These are phyloP conservation scores for Hysterium pulicare DNA, from an alignment of 2,329 filamentous ascomycete species.

Conservation along the genomic window DNA sequence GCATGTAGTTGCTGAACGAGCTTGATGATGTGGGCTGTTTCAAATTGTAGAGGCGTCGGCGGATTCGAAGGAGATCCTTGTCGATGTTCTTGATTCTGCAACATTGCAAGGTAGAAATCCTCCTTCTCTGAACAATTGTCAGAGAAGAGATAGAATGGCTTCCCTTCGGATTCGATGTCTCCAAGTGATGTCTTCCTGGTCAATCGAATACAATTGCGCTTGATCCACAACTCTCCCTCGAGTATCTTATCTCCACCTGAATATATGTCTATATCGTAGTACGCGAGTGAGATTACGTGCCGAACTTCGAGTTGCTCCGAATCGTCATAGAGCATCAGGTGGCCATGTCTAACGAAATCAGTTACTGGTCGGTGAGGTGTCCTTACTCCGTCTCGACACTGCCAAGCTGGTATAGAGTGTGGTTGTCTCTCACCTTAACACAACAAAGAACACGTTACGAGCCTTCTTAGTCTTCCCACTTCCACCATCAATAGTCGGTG, in stretches of 20 bases:
- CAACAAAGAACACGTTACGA: conserved; percentile 89
- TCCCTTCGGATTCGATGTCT: conserved; percentile 60
- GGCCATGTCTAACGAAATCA: conserved; percentile 65
- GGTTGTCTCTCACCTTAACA: conserved; percentile 65
- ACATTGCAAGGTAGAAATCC: conserved; percentile 92
- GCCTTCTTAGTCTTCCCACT: conserved; percentile 58
- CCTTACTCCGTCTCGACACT: neutral
- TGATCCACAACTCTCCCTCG: conserved; percentile 94
- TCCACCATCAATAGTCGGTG: conserved; percentile 51
- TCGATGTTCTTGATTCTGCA: conserved; percentile 76
- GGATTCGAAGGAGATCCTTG: conserved; percentile 55
- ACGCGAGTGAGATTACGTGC: conserved; percentile 88
- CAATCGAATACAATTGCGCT: conserved; percentile 83
- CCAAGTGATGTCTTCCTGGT: conserved; percentile 59
- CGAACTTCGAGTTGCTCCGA: conserved; percentile 92
- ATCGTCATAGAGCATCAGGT: conserved; percentile 97
- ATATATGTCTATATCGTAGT: conserved; percentile 82
- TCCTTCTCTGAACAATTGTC: conserved; percentile 96
- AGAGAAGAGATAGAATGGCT: conserved; percentile 90
- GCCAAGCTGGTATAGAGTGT: neutral
- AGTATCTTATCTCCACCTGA: conserved; percentile 73
- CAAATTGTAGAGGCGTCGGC: conserved; percentile 71
- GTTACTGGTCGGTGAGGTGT: conserved; percentile 1
- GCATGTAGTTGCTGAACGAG: conserved; percentile 89
- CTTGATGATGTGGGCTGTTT: conserved; percentile 81